Percentiles rank a stretch among this genome's conserved stretches.
Conservation (phyloP, 768 basidiomycete genomes). For the Podaxis sp. region DNA sequence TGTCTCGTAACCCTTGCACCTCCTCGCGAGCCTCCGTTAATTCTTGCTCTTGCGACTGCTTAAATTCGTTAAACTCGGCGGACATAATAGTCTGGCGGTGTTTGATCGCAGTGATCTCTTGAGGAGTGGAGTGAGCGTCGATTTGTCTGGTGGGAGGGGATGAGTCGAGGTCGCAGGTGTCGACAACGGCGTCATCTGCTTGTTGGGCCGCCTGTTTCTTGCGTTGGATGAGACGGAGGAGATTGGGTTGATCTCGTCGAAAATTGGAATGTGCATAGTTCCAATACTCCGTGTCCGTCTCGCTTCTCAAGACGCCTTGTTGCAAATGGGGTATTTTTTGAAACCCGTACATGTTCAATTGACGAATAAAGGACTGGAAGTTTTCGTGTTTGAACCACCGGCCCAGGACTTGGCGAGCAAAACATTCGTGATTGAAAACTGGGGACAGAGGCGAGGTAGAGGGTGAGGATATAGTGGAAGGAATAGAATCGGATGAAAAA, state of each 20-base stretch:
- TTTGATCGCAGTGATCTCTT: slow-evolving; percentile 85
- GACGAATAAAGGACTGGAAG: slow-evolving; percentile 88
- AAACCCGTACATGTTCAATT: slow-evolving; percentile 96
- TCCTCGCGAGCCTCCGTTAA: slow-evolving; percentile 72
- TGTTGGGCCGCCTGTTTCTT: slow-evolving; percentile 64
- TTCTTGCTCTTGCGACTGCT: slow-evolving; percentile 82
- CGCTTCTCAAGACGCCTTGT: slow-evolving; percentile 86
- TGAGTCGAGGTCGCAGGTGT: slow-evolving; percentile 27
- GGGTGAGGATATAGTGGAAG: background rate
- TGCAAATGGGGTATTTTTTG: slow-evolving; percentile 95
- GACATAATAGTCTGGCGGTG: slow-evolving; percentile 90
- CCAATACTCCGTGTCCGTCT: slow-evolving; percentile 80
- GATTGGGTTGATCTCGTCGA: slow-evolving; percentile 82
- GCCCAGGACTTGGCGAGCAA: slow-evolving; percentile 86
- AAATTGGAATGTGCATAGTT: slow-evolving; percentile 94
- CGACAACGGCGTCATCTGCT: slow-evolving; percentile 33
- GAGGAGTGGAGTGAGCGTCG: slow-evolving; percentile 78
- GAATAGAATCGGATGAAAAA: background rate
- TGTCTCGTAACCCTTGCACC: slow-evolving; percentile 93
- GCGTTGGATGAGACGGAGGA: slow-evolving; percentile 84
- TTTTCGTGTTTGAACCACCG: slow-evolving; percentile 98
- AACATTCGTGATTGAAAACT: slow-evolving; percentile 92
- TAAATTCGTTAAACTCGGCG: slow-evolving; percentile 83
- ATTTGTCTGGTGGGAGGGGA: slow-evolving; percentile 43
- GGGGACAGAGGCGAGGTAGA: background rate